These are phyloP conservation scores for Talaromyces borbonicus DNA, from an alignment of 495 filamentous ascomycete genomes.

Conservation along the genomic window DNA sequence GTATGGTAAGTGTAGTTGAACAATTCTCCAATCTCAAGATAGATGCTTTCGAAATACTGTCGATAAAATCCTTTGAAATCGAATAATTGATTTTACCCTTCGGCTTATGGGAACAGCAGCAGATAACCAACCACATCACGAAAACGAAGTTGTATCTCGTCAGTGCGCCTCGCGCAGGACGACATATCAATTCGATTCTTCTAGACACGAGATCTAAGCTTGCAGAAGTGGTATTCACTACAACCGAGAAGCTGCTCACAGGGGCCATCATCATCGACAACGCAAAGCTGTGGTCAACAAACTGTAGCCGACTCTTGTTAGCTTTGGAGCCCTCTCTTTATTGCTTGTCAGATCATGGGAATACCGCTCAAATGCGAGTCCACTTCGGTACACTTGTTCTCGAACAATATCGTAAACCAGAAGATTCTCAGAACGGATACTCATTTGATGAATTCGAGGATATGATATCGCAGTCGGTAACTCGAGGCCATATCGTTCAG, in stretches of 20 bases:
- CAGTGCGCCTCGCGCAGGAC: background rate
- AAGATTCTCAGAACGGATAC: constrained; percentile 24
- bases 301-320: constrained; percentile 16
- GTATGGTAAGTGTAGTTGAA: no score
- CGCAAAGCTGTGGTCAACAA: constrained; percentile 12
- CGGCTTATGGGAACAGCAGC: background rate
- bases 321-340: constrained; percentile 21
- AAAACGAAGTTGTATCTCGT: background rate
- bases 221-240: background rate
- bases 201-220: background rate
- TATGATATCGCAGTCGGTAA: constrained; percentile 32
- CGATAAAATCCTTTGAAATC: background rate
- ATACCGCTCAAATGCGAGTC: constrained; percentile 43
- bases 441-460: constrained; percentile 39
- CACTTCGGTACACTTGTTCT: constrained; percentile 47
- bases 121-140: background rate
- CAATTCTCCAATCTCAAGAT: no score
- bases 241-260: constrained; percentile 2
- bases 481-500: constrained; percentile 26
- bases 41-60: no score
- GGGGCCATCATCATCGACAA: constrained; percentile 11
- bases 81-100: background rate
- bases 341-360: constrained; percentile 23
- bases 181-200: background rate
- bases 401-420: constrained; percentile 28